Evolutionary conservation across 306 rosid genomes (phyloP).

Genomic region (Dicorynia guianensis): DNA sequence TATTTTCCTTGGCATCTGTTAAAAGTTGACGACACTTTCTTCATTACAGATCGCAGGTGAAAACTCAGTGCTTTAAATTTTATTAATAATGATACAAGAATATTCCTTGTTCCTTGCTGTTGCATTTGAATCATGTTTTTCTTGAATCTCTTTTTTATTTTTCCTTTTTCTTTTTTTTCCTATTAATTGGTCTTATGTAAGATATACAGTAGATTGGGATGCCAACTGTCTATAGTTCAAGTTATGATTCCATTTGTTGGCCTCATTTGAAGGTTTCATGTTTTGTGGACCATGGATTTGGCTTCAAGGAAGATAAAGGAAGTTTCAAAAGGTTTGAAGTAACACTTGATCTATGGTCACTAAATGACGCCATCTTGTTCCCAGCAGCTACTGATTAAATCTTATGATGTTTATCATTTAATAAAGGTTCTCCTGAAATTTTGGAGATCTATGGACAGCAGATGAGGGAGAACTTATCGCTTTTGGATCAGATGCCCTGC

Average conservation of each 20-base stretch:
- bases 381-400: constrained; percentile 29
- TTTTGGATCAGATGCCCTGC: constrained; percentile 58
- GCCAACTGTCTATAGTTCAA: constrained; percentile 25
- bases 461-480: constrained; percentile 59
- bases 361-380: constrained; percentile 20
- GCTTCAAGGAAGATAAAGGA: constrained; percentile 61
- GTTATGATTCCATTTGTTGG: background rate
- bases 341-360: constrained; percentile 31
- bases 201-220: constrained; percentile 6
- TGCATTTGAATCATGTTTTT: background rate
- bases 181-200: constrained; percentile 3
- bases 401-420: constrained; percentile 35
- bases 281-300: constrained; percentile 76
- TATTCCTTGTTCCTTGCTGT: background rate
- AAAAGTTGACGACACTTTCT: constrained; percentile 61
- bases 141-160: background rate
- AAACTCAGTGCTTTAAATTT: constrained; percentile 22
- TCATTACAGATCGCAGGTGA: constrained; percentile 75
- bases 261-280: constrained; percentile 64
- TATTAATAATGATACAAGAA: constrained; percentile 3
- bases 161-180: background rate
- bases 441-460: constrained; percentile 63
- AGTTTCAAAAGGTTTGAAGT: constrained; percentile 65
- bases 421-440: constrained; percentile 60
- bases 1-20: constrained; percentile 92